Conservation (phyloP, 2,329 filamentous ascomycete genomes). For the Alternaria gaisen region DNA sequence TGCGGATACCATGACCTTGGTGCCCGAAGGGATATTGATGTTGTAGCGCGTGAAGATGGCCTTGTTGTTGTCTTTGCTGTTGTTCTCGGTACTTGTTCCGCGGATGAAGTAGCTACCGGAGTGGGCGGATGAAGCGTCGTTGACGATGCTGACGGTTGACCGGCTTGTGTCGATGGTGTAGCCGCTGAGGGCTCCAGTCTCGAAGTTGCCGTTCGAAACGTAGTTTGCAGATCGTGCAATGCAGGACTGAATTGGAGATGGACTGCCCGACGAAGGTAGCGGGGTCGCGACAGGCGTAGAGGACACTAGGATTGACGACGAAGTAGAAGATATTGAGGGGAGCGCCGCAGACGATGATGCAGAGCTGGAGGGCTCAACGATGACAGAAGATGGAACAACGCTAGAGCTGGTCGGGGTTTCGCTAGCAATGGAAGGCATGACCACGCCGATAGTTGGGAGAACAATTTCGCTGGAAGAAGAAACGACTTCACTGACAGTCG, state of each 20-base stretch:
- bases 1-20: not conserved
- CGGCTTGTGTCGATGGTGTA: not conserved
- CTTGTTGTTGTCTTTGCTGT: not conserved
- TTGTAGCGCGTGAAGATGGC: not conserved
- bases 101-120: not conserved
- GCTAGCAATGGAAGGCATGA: not conserved
- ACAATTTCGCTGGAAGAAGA: not conserved
- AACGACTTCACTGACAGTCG: not conserved
- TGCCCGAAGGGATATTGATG: not conserved
- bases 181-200: not conserved
- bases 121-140: not conserved
- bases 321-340: not conserved
- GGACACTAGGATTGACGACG: not conserved
- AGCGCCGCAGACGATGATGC: not conserved
- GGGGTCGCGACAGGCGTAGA: not conserved
- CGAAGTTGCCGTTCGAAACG: not conserved
- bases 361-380: not conserved
- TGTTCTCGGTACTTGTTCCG: not conserved
- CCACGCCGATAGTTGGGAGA: not conserved
- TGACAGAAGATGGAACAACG: not conserved
- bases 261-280: not conserved
- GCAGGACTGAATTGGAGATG: not conserved
- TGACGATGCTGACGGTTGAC: not conserved
- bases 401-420: not conserved
- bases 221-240: not conserved